Evolutionary conservation across 192 early-diverging fungal genomes (phyloP).

Genomic region (Backusella macrospora): DNA sequence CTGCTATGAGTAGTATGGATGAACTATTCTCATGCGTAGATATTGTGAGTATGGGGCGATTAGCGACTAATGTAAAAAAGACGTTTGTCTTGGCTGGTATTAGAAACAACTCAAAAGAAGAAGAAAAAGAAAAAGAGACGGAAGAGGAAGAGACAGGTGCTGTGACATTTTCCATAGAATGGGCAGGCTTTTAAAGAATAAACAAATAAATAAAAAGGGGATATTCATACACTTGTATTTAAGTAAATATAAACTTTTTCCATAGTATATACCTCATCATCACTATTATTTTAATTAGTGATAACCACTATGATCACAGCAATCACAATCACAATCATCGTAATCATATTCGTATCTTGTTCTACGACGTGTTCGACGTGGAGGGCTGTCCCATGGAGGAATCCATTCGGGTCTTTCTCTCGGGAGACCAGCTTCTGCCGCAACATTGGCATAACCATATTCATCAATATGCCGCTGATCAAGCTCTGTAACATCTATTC

Average conservation of each 20-base stretch:
- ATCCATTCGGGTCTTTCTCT: background rate
- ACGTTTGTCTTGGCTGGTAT: slow-evolving; percentile 59
- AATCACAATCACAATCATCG: background rate
- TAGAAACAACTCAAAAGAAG: slow-evolving; percentile 21
- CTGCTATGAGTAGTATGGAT: slow-evolving; percentile 41
- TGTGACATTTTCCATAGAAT: slow-evolving; percentile 46
- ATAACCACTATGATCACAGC: background rate
- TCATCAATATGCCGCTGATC: background rate
- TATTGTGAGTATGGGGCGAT: slow-evolving; percentile 58
- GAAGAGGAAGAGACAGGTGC: too few relatives aligned
- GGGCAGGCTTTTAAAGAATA: slow-evolving; percentile 50
- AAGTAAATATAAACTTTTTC: background rate
- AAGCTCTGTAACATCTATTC: background rate
- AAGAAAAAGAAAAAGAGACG: background rate
- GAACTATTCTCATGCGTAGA: slow-evolving; percentile 44
- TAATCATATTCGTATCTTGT: background rate
- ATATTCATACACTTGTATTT: background rate
- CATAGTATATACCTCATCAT: background rate
- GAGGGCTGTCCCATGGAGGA: background rate
- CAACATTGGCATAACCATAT: background rate
- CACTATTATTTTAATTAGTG: too few relatives aligned
- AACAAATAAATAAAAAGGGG: background rate
- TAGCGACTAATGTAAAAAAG: slow-evolving; percentile 80
- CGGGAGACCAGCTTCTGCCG: background rate
- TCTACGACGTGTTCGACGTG: background rate